Base-by-base conservation (phyloP, 163 green algal species). In the Prototheca wickerhamii region DNA sequence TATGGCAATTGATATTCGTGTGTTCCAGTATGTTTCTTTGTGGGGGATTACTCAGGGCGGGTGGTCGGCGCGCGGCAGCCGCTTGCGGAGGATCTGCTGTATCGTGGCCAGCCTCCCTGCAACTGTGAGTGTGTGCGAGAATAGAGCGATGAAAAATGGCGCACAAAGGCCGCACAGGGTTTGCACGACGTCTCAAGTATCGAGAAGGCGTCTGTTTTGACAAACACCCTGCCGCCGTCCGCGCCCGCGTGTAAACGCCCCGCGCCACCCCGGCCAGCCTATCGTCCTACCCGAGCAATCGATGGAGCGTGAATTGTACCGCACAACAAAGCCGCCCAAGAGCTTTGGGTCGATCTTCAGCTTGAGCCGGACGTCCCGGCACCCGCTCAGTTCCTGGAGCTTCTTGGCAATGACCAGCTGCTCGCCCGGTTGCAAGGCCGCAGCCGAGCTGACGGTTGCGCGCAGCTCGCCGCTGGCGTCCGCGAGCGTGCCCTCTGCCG, bases 341-440 rank as follows among this genome's bases (percentile, higher is more conserved):
- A 99, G 76, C 31, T 68, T 81, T 56, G 84, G 54, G 73, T 99
- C 93, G 52, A 99, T 88, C 54, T 67, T 77, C 26, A 91, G 92
- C 86, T 96, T 96, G 10, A 99, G 75, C 88, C 98, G 98, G 81
- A 99, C 96, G 87, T 98, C 98, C 85, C 97, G 97, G 70, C 80
- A 82, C 42, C 87, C 88, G 12, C 85, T 98, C 68, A 98, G 83
- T 79, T 95, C 87, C 79, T 87, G 87, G 63, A 99, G 81, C 91
- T 98, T 98, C 90, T 98, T 97, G 73, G 93, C 93, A 73, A 99
- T 98, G 62, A 97, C 76, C 78, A 96, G 96, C 77, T 98, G 92
- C 83, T 98, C 89, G 74, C 96, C 91, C 82, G 97, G 90, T 78
- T 98, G 90, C 59, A 99, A 86, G 85, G 95, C 90, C 17, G 96